These are phyloP conservation scores for Scheffersomyces illinoinensis DNA, from an alignment of 1,139 yeast genomes.

Conservation along the genomic window DNA sequence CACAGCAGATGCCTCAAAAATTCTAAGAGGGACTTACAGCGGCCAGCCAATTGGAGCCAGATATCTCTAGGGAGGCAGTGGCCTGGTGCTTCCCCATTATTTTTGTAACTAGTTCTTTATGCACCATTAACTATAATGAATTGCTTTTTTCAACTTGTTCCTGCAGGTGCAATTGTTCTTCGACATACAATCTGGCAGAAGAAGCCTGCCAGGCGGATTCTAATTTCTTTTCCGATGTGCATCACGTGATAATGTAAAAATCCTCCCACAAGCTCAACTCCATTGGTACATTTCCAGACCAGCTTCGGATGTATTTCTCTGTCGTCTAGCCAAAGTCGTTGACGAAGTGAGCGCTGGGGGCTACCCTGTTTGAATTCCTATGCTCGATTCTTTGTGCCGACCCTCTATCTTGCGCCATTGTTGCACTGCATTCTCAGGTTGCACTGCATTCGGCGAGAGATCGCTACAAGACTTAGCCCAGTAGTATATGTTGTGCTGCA, in stretches of 20 bases:
- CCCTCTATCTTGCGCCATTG: neutral
- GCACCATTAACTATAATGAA: neutral
- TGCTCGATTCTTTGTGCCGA: neutral
- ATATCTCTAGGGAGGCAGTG: neutral
- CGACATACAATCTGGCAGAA: neutral
- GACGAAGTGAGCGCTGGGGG: neutral
- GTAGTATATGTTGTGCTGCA: neutral
- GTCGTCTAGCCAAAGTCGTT: neutral
- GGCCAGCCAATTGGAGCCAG: neutral
- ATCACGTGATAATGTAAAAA: neutral
- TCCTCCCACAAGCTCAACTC: neutral
- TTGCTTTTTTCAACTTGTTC: neutral
- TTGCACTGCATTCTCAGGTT: neutral
- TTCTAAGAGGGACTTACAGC: neutral
- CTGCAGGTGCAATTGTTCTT: neutral
- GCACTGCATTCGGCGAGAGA: neutral
- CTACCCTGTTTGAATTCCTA: neutral
- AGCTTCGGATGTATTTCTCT: neutral
- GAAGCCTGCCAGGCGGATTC: slow-evolving; percentile 2
- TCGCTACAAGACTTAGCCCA: neutral
- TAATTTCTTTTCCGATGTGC: neutral
- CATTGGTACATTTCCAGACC: neutral
- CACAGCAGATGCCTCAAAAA: neutral
- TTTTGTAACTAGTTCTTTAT: neutral
- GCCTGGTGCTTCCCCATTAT: neutral